Evolutionary conservation across 2,329 filamentous ascomycete genomes (phyloP).

Genomic region (Fusarium coicis): DNA sequence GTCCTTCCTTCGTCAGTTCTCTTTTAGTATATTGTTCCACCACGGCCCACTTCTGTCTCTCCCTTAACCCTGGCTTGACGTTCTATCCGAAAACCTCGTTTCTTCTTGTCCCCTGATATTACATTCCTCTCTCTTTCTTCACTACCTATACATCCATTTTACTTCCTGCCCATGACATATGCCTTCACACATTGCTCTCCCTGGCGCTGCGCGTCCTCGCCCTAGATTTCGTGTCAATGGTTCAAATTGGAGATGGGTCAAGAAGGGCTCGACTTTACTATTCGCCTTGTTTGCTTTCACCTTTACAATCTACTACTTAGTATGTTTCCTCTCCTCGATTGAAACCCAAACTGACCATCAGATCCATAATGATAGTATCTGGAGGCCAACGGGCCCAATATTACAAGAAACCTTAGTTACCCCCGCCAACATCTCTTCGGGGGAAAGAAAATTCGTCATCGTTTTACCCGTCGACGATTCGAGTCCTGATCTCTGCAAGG

Average conservation of each 20-base stretch:
- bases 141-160: neutral
- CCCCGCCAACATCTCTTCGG: constrained; percentile 16
- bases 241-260: constrained; percentile 29
- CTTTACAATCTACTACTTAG: constrained; percentile 29
- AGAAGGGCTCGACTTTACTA: constrained; percentile 14
- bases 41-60: constrained; percentile 7
- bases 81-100: neutral
- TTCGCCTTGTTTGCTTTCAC: neutral
- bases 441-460: constrained; percentile 40
- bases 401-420: constrained; percentile 2
- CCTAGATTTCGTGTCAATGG: constrained; percentile 26
- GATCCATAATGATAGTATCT: constrained; percentile 35
- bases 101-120: neutral
- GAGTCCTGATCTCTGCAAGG: constrained; percentile 46
- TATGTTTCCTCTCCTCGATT: neutral
- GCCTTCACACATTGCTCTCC: constrained; percentile 27
- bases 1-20: neutral
- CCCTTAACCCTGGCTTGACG: neutral
- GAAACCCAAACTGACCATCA: constrained; percentile 13
- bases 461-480: constrained; percentile 41
- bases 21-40: neutral
- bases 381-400: constrained; percentile 22
- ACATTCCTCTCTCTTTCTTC: constrained; percentile 6
- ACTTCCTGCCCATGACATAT: constrained; percentile 19
- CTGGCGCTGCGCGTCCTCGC: constrained; percentile 28